Base-by-base conservation (phyloP, 1,284 basidiomycete species). In the Pseudomicrostroma phylloplanum region DNA sequence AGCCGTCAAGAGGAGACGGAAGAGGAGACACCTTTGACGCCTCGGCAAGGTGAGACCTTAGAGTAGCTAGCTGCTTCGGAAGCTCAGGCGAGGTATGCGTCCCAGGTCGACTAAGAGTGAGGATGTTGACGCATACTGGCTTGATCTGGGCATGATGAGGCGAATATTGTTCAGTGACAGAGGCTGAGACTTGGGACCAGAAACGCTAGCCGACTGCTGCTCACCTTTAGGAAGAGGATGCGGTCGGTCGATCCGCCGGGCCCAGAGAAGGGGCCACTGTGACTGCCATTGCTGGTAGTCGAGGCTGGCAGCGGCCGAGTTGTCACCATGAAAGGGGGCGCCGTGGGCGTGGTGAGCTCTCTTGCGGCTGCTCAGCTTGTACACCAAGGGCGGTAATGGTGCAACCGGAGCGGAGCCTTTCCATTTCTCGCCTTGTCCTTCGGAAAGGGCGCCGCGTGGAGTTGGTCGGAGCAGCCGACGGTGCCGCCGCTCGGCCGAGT, bases 81-180 rank as follows among this genome's bases (percentile, higher is more conserved):
- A 48, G 26, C 30, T 30, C 25, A 9, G 21, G 64, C 17, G n/a
- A 39, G 0, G 36, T 13, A 12, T 43, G n/a, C 26, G 25, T 9
- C 6, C 41, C 57, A 21, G 42, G 57, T 23, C 43, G 57, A 21
- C 55, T 30, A 7, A 68, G 62, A 0, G 60, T 59, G 23, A 74
- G 71, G 6, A 74, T 62, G 43, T 67, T 59, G 40, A 74, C 71
- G 60, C 72, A 74, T 48, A 65, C 53, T 6, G 72, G 72, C 48
- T 74, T 74, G 54, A 74, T 66, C 46, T 66, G 62, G 4, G 6
- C 6, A 6, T 3, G 43, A 48, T 17, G 43, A 21, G 15, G 43
- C 21, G 43, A 48, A 48, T 4, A 13, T 3, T 13, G 43, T 6
- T 21, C 43, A 21, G 21, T 48, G n/a, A 21, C 15, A 13, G 43